These are phyloP conservation scores for Xylaria digitata DNA, from an alignment of 2,329 filamentous ascomycete genomes.

Conservation along the genomic window DNA sequence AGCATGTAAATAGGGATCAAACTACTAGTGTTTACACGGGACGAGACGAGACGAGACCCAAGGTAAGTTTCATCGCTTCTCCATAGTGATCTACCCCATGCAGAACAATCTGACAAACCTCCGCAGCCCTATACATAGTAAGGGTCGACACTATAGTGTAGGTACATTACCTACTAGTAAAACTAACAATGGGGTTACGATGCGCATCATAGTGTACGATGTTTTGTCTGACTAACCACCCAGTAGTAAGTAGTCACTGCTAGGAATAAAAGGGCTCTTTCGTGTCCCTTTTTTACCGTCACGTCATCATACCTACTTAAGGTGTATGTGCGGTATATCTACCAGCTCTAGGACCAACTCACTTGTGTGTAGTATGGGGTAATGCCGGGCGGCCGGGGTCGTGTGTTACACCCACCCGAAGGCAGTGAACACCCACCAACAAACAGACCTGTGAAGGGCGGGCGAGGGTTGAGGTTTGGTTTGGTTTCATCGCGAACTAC, in stretches of 20 bases:
- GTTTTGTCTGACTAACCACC: no score
- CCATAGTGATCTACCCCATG: no score
- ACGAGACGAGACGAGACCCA: no score
- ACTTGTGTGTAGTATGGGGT: background rate
- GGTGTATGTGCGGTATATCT: no score
- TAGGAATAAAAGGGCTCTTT: no score
- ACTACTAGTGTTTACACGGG: no score
- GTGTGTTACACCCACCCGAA: background rate
- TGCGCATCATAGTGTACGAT: background rate
- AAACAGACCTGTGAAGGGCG: background rate
- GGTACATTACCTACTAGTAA: background rate
- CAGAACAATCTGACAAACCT: background rate
- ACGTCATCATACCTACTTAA: background rate
- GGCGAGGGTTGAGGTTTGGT: conserved; percentile 17
- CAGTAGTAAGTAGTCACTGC: no score
- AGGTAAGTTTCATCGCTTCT: no score
- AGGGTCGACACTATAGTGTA: background rate
- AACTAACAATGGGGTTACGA: no score
- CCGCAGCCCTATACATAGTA: background rate
- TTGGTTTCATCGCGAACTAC: conserved; percentile 25
- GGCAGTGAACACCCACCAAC: background rate
- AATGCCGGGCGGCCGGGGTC: background rate
- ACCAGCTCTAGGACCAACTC: no score
- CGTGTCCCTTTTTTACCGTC: background rate
- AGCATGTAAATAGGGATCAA: no score